These are phyloP conservation scores for Boletus subcaerulescens DNA, from an alignment of 768 basidiomycete species.

Conservation along the genomic window DNA sequence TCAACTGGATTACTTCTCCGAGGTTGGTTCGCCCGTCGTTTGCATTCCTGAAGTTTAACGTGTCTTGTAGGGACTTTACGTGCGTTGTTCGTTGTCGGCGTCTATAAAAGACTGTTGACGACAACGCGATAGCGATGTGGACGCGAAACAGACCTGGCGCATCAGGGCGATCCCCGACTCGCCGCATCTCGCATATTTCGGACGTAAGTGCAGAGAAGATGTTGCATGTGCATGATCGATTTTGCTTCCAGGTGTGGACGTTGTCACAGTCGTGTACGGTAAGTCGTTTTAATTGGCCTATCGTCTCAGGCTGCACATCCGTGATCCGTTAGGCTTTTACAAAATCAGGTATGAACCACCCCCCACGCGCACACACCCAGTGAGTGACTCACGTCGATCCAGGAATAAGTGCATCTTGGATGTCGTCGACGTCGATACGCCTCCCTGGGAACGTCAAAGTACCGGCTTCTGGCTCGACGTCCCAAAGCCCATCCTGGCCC, in stretches of 20 bases:
- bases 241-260: conserved; percentile 48
- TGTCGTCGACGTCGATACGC: conserved; percentile 71
- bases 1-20: conserved; percentile 80
- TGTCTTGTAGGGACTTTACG: conserved; percentile 64
- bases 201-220: conserved; percentile 46
- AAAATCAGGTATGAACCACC: conserved; percentile 57
- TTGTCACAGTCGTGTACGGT: conserved; percentile 76
- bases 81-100: conserved; percentile 31
- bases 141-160: conserved; percentile 73
- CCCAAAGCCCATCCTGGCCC: conserved; percentile 47
- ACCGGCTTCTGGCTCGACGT: conserved; percentile 82
- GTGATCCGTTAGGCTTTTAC: conserved; percentile 59
- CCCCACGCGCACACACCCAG: background rate
- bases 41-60: background rate
- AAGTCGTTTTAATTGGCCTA: conserved; percentile 17
- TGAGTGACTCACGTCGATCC: conserved; percentile 1
- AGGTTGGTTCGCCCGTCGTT: conserved; percentile 37
- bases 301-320: background rate
- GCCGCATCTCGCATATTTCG: conserved; percentile 61
- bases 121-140: conserved; percentile 54
- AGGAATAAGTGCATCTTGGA: conserved; percentile 70
- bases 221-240: background rate
- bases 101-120: background rate
- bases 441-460: conserved; percentile 70
- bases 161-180: conserved; percentile 63